Evolutionary conservation across 768 basidiomycete species (phyloP).

Genomic region (Agaricus blazei): DNA sequence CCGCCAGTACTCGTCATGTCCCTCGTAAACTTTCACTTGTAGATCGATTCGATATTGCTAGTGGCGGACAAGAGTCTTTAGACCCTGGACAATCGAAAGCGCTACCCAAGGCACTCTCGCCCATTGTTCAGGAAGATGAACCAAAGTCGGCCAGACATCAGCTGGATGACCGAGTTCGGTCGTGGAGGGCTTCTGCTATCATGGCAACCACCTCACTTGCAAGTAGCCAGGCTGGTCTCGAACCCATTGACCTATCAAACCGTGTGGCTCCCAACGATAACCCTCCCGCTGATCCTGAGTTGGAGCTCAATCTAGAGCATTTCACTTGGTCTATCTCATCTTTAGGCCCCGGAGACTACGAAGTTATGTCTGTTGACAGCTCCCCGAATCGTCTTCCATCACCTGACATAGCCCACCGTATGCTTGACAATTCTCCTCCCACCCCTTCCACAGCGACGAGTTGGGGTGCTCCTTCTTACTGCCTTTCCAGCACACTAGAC

Average conservation of each 20-base stretch:
- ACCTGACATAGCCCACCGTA: conserved; percentile 54
- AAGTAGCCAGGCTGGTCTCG: conserved; percentile 45
- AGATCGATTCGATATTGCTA: conserved; percentile 50
- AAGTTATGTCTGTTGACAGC: conserved; percentile 26
- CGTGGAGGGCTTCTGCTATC: conserved; percentile 61
- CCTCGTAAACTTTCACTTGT: conserved; percentile 68
- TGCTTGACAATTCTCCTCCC: conserved; percentile 47
- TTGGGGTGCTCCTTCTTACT: conserved; percentile 45
- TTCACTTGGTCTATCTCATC: conserved; percentile 70
- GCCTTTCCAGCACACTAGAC: conserved; percentile 30
- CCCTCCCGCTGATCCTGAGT: conserved; percentile 18
- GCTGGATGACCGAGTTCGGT: conserved; percentile 52
- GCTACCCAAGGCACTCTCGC: conserved; percentile 39
- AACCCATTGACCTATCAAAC: conserved; percentile 48
- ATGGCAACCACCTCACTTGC: conserved; percentile 43
- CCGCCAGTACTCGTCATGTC: conserved; percentile 40
- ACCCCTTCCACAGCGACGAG: conserved; percentile 47
- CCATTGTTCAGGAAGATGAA: conserved; percentile 59
- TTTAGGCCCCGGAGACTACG: conserved; percentile 51
- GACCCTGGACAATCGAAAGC: conserved; percentile 10
- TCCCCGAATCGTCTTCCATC: conserved; percentile 38
- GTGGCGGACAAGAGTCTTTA: conserved; percentile 15
- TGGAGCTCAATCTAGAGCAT: conserved; percentile 54
- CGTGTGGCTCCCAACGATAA: conserved; percentile 23
- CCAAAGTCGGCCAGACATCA: conserved; percentile 47